These are phyloP conservation scores for Ophiocordyceps camponoti-rufipedis DNA, from an alignment of 2,329 filamentous ascomycete genomes.

Conservation along the genomic window DNA sequence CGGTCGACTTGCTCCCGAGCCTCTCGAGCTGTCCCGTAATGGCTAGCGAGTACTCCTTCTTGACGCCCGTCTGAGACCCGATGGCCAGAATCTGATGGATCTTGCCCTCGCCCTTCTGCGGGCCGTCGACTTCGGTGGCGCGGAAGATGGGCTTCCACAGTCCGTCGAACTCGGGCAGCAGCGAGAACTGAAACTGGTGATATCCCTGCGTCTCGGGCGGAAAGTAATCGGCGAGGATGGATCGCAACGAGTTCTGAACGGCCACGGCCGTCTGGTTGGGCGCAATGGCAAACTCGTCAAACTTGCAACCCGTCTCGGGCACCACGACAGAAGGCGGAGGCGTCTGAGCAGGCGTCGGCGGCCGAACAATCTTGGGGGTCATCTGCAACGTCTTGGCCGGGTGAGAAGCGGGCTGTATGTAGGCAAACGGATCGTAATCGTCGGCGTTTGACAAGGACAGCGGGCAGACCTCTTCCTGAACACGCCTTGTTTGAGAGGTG, in stretches of 20 bases:
- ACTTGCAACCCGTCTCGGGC: constrained; percentile 16
- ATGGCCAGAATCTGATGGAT: constrained; percentile 42
- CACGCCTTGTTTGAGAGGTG: not conserved
- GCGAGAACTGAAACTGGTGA: constrained; percentile 26
- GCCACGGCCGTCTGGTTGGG: constrained; percentile 28
- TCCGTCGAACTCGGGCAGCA: constrained; percentile 28
- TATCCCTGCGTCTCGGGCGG: constrained; percentile 27
- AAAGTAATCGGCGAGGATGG: constrained; percentile 31
- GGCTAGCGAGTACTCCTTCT: constrained; percentile 26
- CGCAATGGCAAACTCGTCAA: constrained; percentile 25
- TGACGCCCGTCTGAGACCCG: constrained; percentile 36
- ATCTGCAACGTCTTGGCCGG: constrained; percentile 6
- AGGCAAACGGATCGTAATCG: constrained; percentile 31
- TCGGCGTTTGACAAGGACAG: constrained; percentile 4
- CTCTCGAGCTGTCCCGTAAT: constrained; percentile 35
- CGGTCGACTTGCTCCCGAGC: constrained; percentile 30
- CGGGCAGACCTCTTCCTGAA: constrained; percentile 1
- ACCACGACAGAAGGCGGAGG: constrained; percentile 14
- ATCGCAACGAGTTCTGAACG: constrained; percentile 38
- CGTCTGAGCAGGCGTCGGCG: constrained; percentile 25
- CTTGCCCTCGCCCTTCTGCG: constrained; percentile 13
- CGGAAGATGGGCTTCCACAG: constrained; percentile 35
- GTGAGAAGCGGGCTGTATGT: constrained; percentile 10
- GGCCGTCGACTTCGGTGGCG: constrained; percentile 13
- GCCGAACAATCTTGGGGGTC: constrained; percentile 11